Evolutionary conservation across 1,284 basidiomycete species (phyloP).

Genomic region (Trametes sp.): DNA sequence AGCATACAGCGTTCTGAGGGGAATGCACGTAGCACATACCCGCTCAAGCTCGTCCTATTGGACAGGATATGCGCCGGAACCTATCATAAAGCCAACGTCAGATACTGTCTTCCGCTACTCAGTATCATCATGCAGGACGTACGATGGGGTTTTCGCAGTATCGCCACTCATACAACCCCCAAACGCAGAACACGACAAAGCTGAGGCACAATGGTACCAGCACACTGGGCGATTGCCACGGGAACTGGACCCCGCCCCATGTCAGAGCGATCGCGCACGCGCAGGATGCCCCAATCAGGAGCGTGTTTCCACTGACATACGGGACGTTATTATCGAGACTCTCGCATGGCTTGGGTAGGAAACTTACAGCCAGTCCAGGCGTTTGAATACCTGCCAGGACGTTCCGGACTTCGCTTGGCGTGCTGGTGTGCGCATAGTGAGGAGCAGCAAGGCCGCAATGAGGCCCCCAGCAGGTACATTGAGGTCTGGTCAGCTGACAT

Average conservation of each 20-base stretch:
- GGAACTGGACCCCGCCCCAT: constrained; percentile 23
- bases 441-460: background rate
- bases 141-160: constrained; percentile 13
- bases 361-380: constrained; percentile 46
- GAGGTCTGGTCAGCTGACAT: constrained; percentile 7
- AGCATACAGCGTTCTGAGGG: background rate
- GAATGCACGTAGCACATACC: constrained; percentile 25
- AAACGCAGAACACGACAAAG: constrained; percentile 2
- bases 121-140: background rate
- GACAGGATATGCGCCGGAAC: constrained; percentile 19
- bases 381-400: constrained; percentile 3
- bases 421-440: background rate
- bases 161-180: constrained; percentile 16
- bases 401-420: background rate
- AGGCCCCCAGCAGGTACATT: constrained; percentile 2
- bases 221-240: constrained; percentile 19
- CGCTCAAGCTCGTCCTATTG: constrained; percentile 42
- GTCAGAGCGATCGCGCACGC: constrained; percentile 17
- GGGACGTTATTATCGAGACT: background rate
- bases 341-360: background rate
- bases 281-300: constrained; percentile 13
- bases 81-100: constrained; percentile 17
- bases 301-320: constrained; percentile 15
- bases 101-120: constrained; percentile 33
- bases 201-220: constrained; percentile 19